Base-by-base conservation (phyloP, 345 rosid genomes). In the Linum lewisii region DNA sequence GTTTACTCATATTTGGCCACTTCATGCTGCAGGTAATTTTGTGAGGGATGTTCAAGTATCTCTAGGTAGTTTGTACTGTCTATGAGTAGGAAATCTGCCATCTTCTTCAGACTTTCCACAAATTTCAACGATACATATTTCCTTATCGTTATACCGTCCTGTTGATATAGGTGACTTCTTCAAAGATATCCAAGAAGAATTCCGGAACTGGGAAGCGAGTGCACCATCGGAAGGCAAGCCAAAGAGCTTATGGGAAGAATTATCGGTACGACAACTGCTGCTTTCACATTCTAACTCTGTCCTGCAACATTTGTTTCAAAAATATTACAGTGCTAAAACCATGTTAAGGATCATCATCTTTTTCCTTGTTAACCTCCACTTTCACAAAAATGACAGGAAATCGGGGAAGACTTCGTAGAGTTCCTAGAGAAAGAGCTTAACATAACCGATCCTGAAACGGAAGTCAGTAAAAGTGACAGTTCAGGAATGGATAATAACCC, bases 181-280 rank as follows among this genome's bases (percentile, higher is more conserved):
- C 62, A 84, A 70, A 72, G 99, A 92, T 76, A 79, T 92, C 67
- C 95, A 92, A 72, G 95, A 86, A 70, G 99, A 92, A 76, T 92
- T 66, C 66, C 85, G 60, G 54, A 86, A 81, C 57, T 88, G 95
- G 96, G 98, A 92, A 73, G 79, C 87, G 15, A 83, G 69, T 71
- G 79, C 79, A 18, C 73, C 96, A 55, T 74, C 90, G 4, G 82
- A 86, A 50, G 97, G 85, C 59, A 86, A 79, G 71, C 97, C 97
- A 0, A 92, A 83, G 78, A 84, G 95, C 80, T 85, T 92, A 22
- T 92, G 98, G 98, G 98, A 92, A 69, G 98, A 92, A 75, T 66
- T 92, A 60, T 78, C 85, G 65, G 97, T 88, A 79, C 60, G 90
- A 6, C 25, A 3, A 38, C 37, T 58, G 14, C n/a, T 58, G 22